These are phyloP conservation scores for Pseudocercospora cruenta DNA, from an alignment of 2,329 filamentous ascomycete species.

Conservation along the genomic window DNA sequence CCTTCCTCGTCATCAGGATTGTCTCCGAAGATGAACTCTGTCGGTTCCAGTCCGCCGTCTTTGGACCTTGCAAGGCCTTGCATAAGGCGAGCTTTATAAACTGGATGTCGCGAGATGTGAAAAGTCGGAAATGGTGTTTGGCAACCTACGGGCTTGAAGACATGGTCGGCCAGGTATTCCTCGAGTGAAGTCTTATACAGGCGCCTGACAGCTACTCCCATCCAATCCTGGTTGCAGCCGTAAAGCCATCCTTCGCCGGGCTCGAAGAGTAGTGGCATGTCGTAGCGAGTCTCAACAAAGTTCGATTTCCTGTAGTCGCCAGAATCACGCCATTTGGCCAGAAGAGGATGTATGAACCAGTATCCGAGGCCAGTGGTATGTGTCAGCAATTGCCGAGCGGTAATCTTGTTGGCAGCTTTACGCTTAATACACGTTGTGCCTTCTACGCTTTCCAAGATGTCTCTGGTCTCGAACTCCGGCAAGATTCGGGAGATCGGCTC, in stretches of 20 bases:
- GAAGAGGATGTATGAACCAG: slow-evolving; percentile 44
- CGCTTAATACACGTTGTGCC: background rate
- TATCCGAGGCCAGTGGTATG: slow-evolving; percentile 54
- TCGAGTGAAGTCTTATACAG: slow-evolving; percentile 46
- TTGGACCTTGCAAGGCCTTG: no score
- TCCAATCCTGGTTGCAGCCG: slow-evolving; percentile 54
- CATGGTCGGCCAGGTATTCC: slow-evolving; percentile 46
- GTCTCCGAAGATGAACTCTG: background rate
- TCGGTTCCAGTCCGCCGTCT: slow-evolving; percentile 1
- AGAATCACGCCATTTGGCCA: slow-evolving; percentile 28
- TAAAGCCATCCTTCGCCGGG: slow-evolving; percentile 56
- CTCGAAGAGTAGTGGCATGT: slow-evolving; percentile 48
- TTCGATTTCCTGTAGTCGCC: slow-evolving; percentile 30
- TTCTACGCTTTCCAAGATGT: slow-evolving; percentile 18
- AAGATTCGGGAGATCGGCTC: slow-evolving; percentile 50
- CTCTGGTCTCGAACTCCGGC: slow-evolving; percentile 49
- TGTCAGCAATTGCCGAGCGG: slow-evolving; percentile 47
- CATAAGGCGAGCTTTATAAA: slow-evolving; percentile 17
- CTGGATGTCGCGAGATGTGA: slow-evolving; percentile 16
- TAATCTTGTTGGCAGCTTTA: slow-evolving; percentile 8
- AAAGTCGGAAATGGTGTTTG: slow-evolving; percentile 36
- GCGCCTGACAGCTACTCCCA: slow-evolving; percentile 51
- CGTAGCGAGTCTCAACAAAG: slow-evolving; percentile 23
- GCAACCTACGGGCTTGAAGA: slow-evolving; percentile 46
- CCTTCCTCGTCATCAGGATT: slow-evolving; percentile 15